Percentiles rank a stretch among this genome's conserved stretches.
phyloP scores from a whole-genome alignment of 1,139 yeast species.

The Starmera stellimalicola region DNA sequence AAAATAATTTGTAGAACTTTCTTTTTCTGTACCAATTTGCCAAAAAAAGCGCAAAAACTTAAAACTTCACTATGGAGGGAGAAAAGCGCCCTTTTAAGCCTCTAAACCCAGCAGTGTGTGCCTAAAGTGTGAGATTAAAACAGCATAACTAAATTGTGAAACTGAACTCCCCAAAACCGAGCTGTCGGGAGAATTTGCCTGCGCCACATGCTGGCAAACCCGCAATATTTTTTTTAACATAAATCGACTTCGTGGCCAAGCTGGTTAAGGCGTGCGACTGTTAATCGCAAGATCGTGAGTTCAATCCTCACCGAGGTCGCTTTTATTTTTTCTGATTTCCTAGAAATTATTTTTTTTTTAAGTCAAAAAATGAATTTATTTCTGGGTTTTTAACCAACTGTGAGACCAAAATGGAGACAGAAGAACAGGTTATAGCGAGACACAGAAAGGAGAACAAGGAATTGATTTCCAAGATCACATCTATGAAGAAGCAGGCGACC shows the following conservation, averaged over 20 bases:
- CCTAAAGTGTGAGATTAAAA: too few relatives aligned
- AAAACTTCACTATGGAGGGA: too few relatives aligned
- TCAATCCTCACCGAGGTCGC: slow-evolving; percentile 22
- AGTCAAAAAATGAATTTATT: background rate
- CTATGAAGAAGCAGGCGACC: slow-evolving; percentile 74
- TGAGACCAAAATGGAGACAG: slow-evolving; percentile 25
- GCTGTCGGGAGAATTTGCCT: too few relatives aligned
- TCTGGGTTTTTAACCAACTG: background rate
- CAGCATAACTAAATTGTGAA: too few relatives aligned
- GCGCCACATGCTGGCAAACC: background rate
- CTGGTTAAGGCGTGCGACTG: slow-evolving; percentile 24
- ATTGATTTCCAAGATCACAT: slow-evolving; percentile 55
- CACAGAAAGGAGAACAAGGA: slow-evolving; percentile 68
- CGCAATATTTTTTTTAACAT: background rate
- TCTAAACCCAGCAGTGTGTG: too few relatives aligned
- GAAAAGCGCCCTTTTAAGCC: too few relatives aligned
- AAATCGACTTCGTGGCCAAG: slow-evolving; percentile 22
- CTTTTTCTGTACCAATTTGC: too few relatives aligned
- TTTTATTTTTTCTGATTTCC: slow-evolving; percentile 5
- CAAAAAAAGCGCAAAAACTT: too few relatives aligned
- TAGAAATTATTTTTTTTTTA: background rate
- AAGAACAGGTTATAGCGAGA: slow-evolving; percentile 47
- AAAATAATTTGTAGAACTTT: too few relatives aligned
- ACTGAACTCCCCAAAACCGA: too few relatives aligned
- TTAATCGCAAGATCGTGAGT: slow-evolving; percentile 23